Base-by-base conservation (phyloP, 2,329 filamentous ascomycete species). In the Mycosphaerelloides madeirae region DNA sequence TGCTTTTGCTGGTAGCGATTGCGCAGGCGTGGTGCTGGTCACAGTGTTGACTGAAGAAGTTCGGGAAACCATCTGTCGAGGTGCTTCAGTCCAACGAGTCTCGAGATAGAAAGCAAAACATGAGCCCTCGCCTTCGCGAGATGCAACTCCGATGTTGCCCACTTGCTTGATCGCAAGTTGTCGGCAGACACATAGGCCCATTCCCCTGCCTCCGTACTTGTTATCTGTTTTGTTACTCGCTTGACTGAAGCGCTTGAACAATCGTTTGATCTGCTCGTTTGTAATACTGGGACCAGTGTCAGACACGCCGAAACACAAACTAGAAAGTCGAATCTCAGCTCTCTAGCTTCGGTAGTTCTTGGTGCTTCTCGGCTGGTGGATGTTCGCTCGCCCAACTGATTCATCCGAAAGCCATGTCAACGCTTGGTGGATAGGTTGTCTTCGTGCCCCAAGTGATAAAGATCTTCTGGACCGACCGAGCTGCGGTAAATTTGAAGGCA, bases 161-260 rank as follows among this genome's bases (percentile, higher is more conserved):
- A 81, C 81, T 52, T 85, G 82, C 31, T 85, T 70, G 57, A 85
- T 81, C 2, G 80, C 80, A 11, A 87, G 71, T 31, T 81, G 74
- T n/a, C 80, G 73, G 37, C 77, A 82, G 44, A 87, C 85, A 58
- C 84, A 86, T 0, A 87, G 69, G 0, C 84, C 84, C 1, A 87
- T 70, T 0, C 84, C 84, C 0, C 79, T 83, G 0, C 84, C 84
- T 13, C 83, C 84, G 53, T 87, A 85, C 46, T 82, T 76, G 22
- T 82, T 75, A 50, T 85, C 81, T 0, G 81, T 85, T 44, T 75
- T 77, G 3, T 80, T 77, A 11, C 75, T 81, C 0, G 81, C 81
- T 64, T 87, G 84, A 8, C 79, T 76, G 60, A 87, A 87, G 18
- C 81, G 75, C 49, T 84, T 75, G 60, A 87, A 87, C 0, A 87